Evolutionary conservation across 2,329 filamentous ascomycete species (phyloP), one percentile per base, ranked within the genome.

Genomic region (Pseudogymnoascus sp.): DNA sequence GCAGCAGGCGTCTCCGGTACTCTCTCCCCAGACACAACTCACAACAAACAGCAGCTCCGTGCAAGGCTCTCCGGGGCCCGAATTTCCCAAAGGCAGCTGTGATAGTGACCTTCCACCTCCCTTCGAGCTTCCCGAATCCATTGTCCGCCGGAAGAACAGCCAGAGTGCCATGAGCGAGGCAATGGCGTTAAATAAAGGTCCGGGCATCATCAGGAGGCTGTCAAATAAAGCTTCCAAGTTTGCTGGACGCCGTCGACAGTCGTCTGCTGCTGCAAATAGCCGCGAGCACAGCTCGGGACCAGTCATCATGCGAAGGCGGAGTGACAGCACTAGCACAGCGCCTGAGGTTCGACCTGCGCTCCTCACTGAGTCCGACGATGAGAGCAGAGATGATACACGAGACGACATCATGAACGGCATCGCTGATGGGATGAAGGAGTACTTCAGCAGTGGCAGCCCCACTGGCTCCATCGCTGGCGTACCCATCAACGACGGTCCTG

Each of bases 281-380:
- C 86, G 92, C 42, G 92, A 97, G 71, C 87, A 89, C 65, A 97
- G 92, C 72, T 87, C 92, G 27, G 94, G 94, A 0, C 94, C 94
- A 1, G 88, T 92, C 62, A 89, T 96, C 60, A 85, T 96, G 74
- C 86, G 93, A 65, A 83, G 91, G 63, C 86, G 92, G 67, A 97
- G 92, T 74, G 92, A 95, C 74, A 96, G 92, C 77, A 94, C 89
- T 74, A 89, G 85, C 66, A 87, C 87, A 5, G 80, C 81, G 6
- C 83, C 85, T 8, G 76, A 81, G 36, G 77, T 73, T 33, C 67
- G 62, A 55, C 68, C 64, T 60, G 73, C 76, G 65, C 69, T 78
- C 40, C 73, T 76, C 60, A 78, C 77, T 9, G 82, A 84, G 65
- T 83, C 82, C 18, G 85, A 88, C 65, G 81, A 82, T 35, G 85